Evolutionary conservation across 2,329 filamentous ascomycete genomes (phyloP).

Genomic region (Cytospora mali): DNA sequence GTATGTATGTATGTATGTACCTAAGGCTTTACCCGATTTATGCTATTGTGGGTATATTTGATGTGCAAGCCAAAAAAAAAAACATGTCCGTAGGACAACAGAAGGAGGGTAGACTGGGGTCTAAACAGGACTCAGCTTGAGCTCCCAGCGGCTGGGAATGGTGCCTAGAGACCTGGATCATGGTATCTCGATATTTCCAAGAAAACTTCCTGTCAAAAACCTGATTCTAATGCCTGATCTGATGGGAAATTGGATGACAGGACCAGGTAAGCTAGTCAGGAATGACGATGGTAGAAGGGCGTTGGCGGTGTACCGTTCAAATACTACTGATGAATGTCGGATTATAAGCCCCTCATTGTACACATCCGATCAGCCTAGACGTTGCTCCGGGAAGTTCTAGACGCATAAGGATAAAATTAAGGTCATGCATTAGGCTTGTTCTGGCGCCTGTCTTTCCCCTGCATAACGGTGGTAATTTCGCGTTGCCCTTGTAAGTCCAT

Average conservation of each 20-base stretch:
- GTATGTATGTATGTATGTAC: neutral
- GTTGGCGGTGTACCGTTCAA: neutral
- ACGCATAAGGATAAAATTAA: constrained; percentile 12
- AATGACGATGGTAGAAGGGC: neutral
- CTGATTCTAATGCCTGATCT: constrained; percentile 28
- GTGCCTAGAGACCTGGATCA: constrained; percentile 18
- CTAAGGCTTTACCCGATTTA: neutral
- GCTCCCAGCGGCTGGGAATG: too few species aligned
- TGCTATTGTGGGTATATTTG: constrained; percentile 1
- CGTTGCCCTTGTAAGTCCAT: constrained; percentile 10
- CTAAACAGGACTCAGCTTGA: neutral
- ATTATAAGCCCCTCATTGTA: constrained; percentile 3
- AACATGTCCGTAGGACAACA: neutral
- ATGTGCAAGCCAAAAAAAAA: neutral
- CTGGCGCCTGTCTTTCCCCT: constrained; percentile 11
- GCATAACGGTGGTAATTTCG: constrained; percentile 8
- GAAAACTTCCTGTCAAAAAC: constrained; percentile 6
- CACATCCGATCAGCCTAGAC: neutral
- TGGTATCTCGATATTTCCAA: constrained; percentile 1
- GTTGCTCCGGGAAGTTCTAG: constrained; percentile 7
- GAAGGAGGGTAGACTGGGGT: neutral
- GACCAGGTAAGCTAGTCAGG: constrained; percentile 13
- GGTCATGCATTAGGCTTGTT: neutral
- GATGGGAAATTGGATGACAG: constrained; percentile 15
- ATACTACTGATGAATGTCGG: neutral